Base-by-base conservation (phyloP, 2,329 filamentous ascomycete species). In the Hymenoscyphus fraxineus region DNA sequence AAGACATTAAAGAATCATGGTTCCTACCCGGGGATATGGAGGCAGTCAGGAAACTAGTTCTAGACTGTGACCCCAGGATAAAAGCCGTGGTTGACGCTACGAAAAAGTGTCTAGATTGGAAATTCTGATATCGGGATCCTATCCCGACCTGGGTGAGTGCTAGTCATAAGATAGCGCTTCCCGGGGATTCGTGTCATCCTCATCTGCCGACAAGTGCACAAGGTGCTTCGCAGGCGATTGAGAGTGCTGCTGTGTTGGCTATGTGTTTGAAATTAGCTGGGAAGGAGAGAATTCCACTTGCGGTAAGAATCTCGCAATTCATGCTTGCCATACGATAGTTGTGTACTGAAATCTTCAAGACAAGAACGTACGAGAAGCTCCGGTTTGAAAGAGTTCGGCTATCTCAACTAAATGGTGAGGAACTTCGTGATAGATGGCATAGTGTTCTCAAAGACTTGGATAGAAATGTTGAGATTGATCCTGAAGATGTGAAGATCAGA, bases 141-240 rank as follows among this genome's bases (percentile, higher is more conserved):
- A 75, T 82, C 10, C 79, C 81, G 0, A 80, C 77, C 0, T 85
- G 83, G 83, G 77, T 84, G 0, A 82, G 79, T 0, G 73, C 75
- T n/a, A 79, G 80, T 62, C 80, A 81, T 44, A 77, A 78, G 54
- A 82, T 84, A 61, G 81, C 78, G 1, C 74, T 84, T 35, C 74
- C 84, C 0, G 83, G 83, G 1, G 83, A 85, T 68, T 80, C 80
- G 57, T 83, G 82, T 60, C 83, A 85, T 68, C 78, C 82, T 0
- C 83, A 84, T 70, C 70, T 85, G 6, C 83, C 82, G 0, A 84
- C 82, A 0, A 81, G 79, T 62, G 81, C 81, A 0, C 82, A 84
- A 66, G 82, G 82, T 1, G 81, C 82, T 0, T 81, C 80, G 54
- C 82, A 85, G 71, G 82, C 83, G 0, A 80, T 82, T 22, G 83